These are phyloP conservation scores for Chaetomium strumarium DNA, from an alignment of 2,329 filamentous ascomycete species.

Conservation along the genomic window DNA sequence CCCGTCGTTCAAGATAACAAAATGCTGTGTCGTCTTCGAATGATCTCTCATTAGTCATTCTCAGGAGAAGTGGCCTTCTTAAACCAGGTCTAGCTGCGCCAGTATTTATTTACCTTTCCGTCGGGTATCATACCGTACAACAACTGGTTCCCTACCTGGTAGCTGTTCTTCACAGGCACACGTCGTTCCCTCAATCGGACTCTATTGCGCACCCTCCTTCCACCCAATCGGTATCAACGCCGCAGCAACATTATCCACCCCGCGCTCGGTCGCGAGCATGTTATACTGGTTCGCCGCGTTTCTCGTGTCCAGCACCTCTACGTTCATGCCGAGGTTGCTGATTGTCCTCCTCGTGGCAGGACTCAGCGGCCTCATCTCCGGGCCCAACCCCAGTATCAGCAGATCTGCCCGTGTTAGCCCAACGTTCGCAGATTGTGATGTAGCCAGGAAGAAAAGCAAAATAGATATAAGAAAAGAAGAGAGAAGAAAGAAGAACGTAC, in stretches of 20 bases:
- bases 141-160: no score
- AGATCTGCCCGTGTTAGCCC: constrained; percentile 53
- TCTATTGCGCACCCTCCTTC: constrained; percentile 44
- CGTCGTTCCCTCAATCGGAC: background rate
- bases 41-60: no score
- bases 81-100: no score
- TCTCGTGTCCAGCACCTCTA: constrained; percentile 86
- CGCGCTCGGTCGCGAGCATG: constrained; percentile 86
- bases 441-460: background rate
- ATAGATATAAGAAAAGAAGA: background rate
- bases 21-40: no score
- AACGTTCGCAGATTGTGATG: background rate
- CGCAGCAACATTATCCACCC: constrained; percentile 76
- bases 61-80: no score
- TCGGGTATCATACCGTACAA: no score
- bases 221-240: constrained; percentile 83
- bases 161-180: no score
- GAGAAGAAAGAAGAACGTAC: constrained; percentile 42
- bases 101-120: no score
- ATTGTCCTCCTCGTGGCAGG: constrained; percentile 67
- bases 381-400: constrained; percentile 81
- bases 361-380: constrained; percentile 67
- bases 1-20: no score
- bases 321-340: constrained; percentile 69
- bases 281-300: constrained; percentile 96